Evolutionary conservation across 2,329 filamentous ascomycete genomes (phyloP), one percentile per base, ranked within the genome.

Genomic region (Talaromyces sp.): DNA sequence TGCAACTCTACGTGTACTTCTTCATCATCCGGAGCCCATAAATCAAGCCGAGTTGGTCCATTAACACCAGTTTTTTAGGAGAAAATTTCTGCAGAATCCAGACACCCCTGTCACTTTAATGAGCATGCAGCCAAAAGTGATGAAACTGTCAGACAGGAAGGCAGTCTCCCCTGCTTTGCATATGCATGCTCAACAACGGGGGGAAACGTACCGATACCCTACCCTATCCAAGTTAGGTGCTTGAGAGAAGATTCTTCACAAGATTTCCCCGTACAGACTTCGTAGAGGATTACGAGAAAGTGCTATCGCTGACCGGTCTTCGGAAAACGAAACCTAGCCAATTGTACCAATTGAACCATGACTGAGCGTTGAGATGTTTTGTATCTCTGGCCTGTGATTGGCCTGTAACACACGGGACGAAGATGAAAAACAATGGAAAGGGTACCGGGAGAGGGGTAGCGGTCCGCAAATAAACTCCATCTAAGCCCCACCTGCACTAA

Each of bases 31-130:
- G 43, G n/a, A 45, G 43, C 43, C 14, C 24, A 27, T 31, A 14
- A 50, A 31, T 10, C 47, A 50, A 16, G 24, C 57, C 16, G 16
- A 33, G 39, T 35, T 16, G 22, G 47, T 50, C 24, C 31, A n/a
- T 14, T 14, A 31, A 8, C 22, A 50, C 11, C 45, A 31, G 2
- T 50, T 7, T n/a, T n/a, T n/a, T n/a, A n/a, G n/a, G n/a, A n/a
- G 45, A 27, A 27, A 50, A 31, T 6, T 63, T 57, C 62, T 63
- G 52, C 62, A 63, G 54, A 63, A 58, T 16, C 22, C 5, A n/a
- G 19, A 11, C 33, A 52, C n/a, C 62, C 62, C 57, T 59, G 62
- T 59, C 62, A 50, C 13, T 33, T 37, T 47, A 7, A 35, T 9
- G 57, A 60, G 27, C 31, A 60, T 60, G 57, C 57, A 60, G 57